Conservation (phyloP, 1,284 basidiomycete genomes). For the Phellopilus nigrolimitatus region DNA sequence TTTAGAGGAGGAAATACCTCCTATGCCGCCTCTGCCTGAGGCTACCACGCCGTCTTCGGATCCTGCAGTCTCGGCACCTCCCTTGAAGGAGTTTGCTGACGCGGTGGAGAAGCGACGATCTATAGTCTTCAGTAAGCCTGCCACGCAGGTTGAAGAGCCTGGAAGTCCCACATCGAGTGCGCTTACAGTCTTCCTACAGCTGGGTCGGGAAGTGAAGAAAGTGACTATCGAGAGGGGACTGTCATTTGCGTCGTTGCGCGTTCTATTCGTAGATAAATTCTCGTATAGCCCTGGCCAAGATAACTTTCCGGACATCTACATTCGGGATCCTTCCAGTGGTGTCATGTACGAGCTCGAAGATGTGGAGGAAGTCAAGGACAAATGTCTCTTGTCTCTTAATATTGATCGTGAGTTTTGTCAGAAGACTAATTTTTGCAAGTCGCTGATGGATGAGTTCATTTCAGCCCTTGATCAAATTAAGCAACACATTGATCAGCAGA, state of each 20-base stretch:
- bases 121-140: constrained; percentile 8
- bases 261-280: constrained; percentile 94
- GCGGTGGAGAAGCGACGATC: background rate
- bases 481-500: constrained; percentile 92
- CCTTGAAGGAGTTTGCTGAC: constrained; percentile 25
- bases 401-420: constrained; percentile 80
- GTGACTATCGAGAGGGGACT: constrained; percentile 66
- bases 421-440: constrained; percentile 1
- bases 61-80: constrained; percentile 29
- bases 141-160: constrained; percentile 14
- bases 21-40: constrained; percentile 34
- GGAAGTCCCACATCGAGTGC: constrained; percentile 32
- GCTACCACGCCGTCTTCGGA: constrained; percentile 30
- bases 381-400: constrained; percentile 85
- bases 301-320: constrained; percentile 94
- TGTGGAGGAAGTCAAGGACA: constrained; percentile 88
- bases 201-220: constrained; percentile 92
- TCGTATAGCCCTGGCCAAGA: constrained; percentile 90
- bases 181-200: constrained; percentile 81
- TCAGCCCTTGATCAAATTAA: constrained; percentile 98
- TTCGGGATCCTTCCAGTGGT: constrained; percentile 86
- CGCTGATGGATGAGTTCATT: constrained; percentile 12
- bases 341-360: constrained; percentile 97
- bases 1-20: constrained; percentile 39
- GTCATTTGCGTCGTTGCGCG: constrained; percentile 68